phyloP scores from a whole-genome alignment of 768 basidiomycete species.

The Leccinum rimulosum region DNA sequence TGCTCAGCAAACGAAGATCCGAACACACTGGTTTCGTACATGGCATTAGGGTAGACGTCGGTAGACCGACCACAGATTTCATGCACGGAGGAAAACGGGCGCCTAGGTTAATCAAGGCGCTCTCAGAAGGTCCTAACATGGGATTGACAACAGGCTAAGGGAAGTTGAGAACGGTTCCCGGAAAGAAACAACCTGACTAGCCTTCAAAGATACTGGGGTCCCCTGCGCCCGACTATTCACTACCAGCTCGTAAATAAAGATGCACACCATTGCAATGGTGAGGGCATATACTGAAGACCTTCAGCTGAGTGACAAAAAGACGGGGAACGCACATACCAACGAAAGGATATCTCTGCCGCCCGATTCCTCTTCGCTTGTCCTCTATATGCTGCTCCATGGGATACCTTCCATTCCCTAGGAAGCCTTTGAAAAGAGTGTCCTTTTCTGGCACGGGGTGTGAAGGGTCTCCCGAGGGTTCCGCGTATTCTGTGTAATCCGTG shows the following conservation, averaged over 20 bases:
- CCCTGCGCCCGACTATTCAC: conserved; percentile 76
- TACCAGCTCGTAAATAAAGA: conserved; percentile 85
- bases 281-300: conserved; percentile 53
- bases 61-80: conserved; percentile 62
- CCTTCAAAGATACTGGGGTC: conserved; percentile 82
- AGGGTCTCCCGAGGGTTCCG: conserved; percentile 44
- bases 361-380: conserved; percentile 82
- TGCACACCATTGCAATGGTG: conserved; percentile 63
- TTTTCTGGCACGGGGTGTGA: conserved; percentile 38
- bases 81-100: conserved; percentile 94
- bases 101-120: conserved; percentile 81
- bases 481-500: conserved; percentile 50
- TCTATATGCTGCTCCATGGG: conserved; percentile 82
- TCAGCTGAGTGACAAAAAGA: conserved; percentile 1
- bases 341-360: conserved; percentile 76
- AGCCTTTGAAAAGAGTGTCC: conserved; percentile 37
- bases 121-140: conserved; percentile 87
- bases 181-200: conserved; percentile 25
- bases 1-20: conserved; percentile 9
- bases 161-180: conserved; percentile 7
- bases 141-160: conserved; percentile 75
- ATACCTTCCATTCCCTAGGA: conserved; percentile 50
- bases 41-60: conserved; percentile 51
- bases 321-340: conserved; percentile 50
- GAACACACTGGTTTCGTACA: conserved; percentile 43